Evolutionary conservation across 2,329 filamentous ascomycete genomes (phyloP).

Genomic region (Fusarium fracticaudum): DNA sequence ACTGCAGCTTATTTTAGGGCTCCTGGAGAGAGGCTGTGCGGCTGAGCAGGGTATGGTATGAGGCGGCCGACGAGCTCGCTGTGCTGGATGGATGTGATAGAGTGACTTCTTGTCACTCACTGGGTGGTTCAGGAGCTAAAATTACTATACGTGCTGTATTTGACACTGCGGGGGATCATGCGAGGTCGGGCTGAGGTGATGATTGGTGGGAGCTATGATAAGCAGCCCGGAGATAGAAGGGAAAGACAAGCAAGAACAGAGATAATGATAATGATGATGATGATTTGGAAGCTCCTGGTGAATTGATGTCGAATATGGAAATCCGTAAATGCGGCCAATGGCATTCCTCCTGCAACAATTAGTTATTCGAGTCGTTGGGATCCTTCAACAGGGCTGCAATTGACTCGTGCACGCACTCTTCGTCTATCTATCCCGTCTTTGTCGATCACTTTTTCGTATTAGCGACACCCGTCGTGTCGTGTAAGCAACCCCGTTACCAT

Average conservation of each 20-base stretch:
- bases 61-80: not conserved
- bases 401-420: not conserved
- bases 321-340: not conserved
- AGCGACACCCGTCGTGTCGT: not conserved
- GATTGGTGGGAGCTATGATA: slow-evolving; percentile 13
- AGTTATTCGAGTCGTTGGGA: not conserved
- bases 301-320: not conserved
- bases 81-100: not conserved
- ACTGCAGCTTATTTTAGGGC: slow-evolving; percentile 4
- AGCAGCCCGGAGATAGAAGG: not conserved
- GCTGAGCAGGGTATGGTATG: not conserved
- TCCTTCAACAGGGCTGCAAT: not conserved
- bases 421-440: not conserved
- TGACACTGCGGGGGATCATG: slow-evolving; percentile 10
- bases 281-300: not conserved
- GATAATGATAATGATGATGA: not conserved
- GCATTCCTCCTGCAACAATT: not conserved
- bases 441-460: not conserved
- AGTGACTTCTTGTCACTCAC: not conserved
- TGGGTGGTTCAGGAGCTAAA: not conserved
- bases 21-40: slow-evolving; percentile 5
- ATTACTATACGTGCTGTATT: not conserved
- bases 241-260: not conserved
- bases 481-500: not conserved
- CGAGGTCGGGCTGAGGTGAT: not conserved